Evolutionary conservation across 2,329 filamentous ascomycete species (phyloP), one percentile per base, ranked within the genome.

Genomic region (Alternaria dauci): DNA sequence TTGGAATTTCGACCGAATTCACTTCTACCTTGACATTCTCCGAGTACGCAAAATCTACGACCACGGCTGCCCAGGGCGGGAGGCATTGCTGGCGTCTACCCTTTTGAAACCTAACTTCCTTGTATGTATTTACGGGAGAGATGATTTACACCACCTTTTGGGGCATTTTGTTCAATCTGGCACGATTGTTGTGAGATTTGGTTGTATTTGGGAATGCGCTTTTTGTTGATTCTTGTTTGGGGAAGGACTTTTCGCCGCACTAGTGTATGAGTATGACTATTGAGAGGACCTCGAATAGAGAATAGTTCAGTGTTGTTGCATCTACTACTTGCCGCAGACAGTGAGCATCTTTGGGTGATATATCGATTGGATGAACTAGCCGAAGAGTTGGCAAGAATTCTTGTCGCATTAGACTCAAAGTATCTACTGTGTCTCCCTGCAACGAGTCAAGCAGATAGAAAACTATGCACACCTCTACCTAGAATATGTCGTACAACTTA

Each of bases 101-200:
- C 41, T 59, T 56, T 48, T 50, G 30, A 50, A 16, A 26, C 20
- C 46, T 36, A 50, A 20, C 57, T 56, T 55, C 46, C 56, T 55
- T 61, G 60, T 50, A 53, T 52, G 52, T 55, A 53, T 43, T 38
- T 48, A 58, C 46, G 55, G 55, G 41, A 46, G 46, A 43, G 51
- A 55, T 52, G 59, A 54, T 61, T 32, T 61, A 34, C 44, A 43
- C n/a, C 18, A 28, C 38, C 18, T 46, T 43, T 30, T 18, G 32
- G 25, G 46, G 16, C 20, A 39, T 23, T 41, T 38, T 57, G 38
- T 50, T 18, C 46, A 43, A 39, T 55, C 36, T 41, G 42, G 52
- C 23, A 58, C 47, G 41, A 25, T 55, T 60, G 46, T 30, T 14
- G 32, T 38, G 20, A 36, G 32, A 32, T 23, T 53, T 53, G 18